phyloP scores from a whole-genome alignment of 139 green algal genomes.

The Microglena sp. region DNA sequence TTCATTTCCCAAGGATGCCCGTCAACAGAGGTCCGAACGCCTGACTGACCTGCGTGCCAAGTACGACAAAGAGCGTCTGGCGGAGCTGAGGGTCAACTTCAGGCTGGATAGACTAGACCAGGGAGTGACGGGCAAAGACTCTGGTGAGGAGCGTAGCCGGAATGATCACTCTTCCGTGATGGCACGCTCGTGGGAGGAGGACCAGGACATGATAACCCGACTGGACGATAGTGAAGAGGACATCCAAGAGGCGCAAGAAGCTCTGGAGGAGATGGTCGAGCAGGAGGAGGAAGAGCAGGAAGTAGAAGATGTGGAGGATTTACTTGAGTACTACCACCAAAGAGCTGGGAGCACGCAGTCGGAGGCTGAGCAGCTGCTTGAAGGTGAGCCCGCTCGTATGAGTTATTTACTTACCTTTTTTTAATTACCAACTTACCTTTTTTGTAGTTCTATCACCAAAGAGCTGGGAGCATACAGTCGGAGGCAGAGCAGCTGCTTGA shows the following conservation, averaged over 20 bases:
- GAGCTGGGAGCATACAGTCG: conserved; percentile 29
- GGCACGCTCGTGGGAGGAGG: conserved; percentile 12
- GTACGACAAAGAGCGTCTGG: conserved; percentile 21
- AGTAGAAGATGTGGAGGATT: conserved; percentile 77
- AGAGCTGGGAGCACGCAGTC: conserved; percentile 11
- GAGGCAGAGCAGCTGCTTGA: conserved; percentile 56
- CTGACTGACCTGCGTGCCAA: conserved; percentile 25
- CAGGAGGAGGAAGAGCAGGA: conserved; percentile 51
- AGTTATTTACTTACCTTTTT: too few relatives aligned
- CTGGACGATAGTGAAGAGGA: conserved; percentile 38
- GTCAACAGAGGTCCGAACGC: too few relatives aligned
- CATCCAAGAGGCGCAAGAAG: conserved; percentile 48
- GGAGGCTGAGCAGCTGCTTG: neutral
- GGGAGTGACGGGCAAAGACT: neutral
- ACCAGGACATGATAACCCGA: conserved; percentile 13
- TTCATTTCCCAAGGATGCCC: too few relatives aligned
- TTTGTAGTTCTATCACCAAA: too few relatives aligned
- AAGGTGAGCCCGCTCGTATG: too few relatives aligned
- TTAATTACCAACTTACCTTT: too few relatives aligned
- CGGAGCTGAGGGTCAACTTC: conserved; percentile 23
- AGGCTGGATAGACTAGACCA: conserved; percentile 13
- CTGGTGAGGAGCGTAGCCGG: neutral
- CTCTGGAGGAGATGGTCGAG: conserved; percentile 74
- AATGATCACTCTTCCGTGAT: too few relatives aligned
- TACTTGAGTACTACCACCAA: conserved; percentile 94